A percentile compares a stretch with the other conserved stretches of the same genome.
Conservation (phyloP, 2,329 filamentous ascomycete genomes). For the Alternaria sp. region DNA sequence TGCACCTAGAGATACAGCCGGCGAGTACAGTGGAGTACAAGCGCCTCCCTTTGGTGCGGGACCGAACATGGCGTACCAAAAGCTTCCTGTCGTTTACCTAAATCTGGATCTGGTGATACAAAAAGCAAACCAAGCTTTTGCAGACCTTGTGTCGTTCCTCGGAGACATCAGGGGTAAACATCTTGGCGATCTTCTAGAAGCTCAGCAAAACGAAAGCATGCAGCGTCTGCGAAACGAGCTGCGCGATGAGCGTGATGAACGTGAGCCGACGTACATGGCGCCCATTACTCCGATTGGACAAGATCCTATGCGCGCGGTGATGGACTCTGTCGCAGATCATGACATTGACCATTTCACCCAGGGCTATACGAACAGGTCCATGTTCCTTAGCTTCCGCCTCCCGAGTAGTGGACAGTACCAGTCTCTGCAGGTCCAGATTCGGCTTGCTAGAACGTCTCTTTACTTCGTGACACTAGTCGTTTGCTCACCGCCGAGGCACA, state of each 20-base stretch:
- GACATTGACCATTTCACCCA: slow-evolving; percentile 57
- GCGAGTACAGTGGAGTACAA: slow-evolving; percentile 26
- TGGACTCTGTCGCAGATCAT: slow-evolving; percentile 51
- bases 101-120: slow-evolving; percentile 59
- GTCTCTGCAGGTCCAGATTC: slow-evolving; percentile 45
- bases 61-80: slow-evolving; percentile 39
- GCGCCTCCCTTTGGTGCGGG: slow-evolving; percentile 32
- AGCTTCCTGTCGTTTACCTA: slow-evolving; percentile 52
- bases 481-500: slow-evolving; percentile 33
- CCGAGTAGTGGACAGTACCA: slow-evolving; percentile 43
- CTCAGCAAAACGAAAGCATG: slow-evolving; percentile 53
- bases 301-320: slow-evolving; percentile 52
- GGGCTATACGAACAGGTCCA: slow-evolving; percentile 53
- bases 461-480: slow-evolving; percentile 58
- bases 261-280: slow-evolving; percentile 60
- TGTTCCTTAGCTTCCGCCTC: slow-evolving; percentile 52
- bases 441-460: slow-evolving; percentile 54
- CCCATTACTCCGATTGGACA: slow-evolving; percentile 57
- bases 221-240: slow-evolving; percentile 55
- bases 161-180: slow-evolving; percentile 51
- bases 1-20: slow-evolving; percentile 24
- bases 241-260: slow-evolving; percentile 56
- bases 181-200: slow-evolving; percentile 55
- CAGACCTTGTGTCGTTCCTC: slow-evolving; percentile 52
- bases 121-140: slow-evolving; percentile 56